These are phyloP conservation scores for Talaromyces piceae DNA, from an alignment of 2,329 filamentous ascomycete species.

Conservation along the genomic window DNA sequence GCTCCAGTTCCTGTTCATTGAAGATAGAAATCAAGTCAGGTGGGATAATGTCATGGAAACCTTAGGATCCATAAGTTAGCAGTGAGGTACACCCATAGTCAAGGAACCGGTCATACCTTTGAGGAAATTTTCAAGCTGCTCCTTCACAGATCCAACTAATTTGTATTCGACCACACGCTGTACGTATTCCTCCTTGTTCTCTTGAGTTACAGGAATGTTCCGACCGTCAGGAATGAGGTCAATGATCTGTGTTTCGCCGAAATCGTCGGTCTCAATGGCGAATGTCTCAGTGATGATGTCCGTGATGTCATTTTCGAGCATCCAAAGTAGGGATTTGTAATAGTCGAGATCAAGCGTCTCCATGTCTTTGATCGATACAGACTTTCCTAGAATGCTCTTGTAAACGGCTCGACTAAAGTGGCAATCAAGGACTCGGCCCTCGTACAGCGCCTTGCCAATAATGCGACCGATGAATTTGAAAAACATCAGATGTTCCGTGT, in stretches of 20 bases:
- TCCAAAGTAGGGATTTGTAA: constrained; percentile 98
- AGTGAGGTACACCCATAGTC: neutral
- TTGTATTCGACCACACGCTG: constrained; percentile 91
- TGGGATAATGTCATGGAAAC: constrained; percentile 97
- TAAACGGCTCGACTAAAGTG: constrained; percentile 99
- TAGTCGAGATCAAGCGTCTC: constrained; percentile 97
- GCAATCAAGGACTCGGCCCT: constrained; percentile 90
- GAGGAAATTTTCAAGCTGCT: constrained; percentile 89
- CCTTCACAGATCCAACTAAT: constrained; percentile 81
- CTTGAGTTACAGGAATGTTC: constrained; percentile 88
- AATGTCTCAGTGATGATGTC: constrained; percentile 97
- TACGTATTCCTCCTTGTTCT: constrained; percentile 98
- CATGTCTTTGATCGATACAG: constrained; percentile 98
- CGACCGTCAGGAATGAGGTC: constrained; percentile 83
- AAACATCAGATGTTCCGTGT: constrained; percentile 91
- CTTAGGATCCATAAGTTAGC: constrained; percentile 30
- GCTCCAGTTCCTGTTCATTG: constrained; percentile 94
- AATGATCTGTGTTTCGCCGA: constrained; percentile 79
- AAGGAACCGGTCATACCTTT: constrained; percentile 51
- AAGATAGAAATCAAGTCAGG: constrained; percentile 93
- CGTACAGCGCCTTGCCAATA: constrained; percentile 96
- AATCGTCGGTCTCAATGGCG: constrained; percentile 86
- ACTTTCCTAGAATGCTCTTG: constrained; percentile 91
- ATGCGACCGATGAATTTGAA: constrained; percentile 99
- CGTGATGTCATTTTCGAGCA: constrained; percentile 96